Evolutionary conservation across 805 yeast genomes (phyloP).

Genomic region (Ogataea corticis): DNA sequence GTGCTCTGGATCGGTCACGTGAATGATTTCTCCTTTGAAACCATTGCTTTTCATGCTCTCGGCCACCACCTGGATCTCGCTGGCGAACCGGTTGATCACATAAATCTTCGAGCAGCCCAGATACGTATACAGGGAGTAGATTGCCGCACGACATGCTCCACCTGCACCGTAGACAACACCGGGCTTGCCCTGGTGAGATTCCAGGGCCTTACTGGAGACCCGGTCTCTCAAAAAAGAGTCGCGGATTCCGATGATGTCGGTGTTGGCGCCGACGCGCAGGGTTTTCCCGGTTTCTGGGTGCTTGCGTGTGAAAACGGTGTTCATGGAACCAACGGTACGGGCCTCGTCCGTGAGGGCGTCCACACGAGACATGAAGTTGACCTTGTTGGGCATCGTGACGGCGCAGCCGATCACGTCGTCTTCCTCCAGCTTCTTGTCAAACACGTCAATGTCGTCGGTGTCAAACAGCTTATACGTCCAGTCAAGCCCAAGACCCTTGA

Average conservation of each 20-base stretch:
- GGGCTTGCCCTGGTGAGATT: conserved; percentile 1
- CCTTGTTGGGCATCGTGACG: conserved; percentile 15
- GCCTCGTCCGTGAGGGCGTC: conserved; percentile 11
- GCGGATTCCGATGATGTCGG: conserved; percentile 12
- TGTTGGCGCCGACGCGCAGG: conserved; percentile 9
- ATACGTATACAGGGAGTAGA: conserved; percentile 8
- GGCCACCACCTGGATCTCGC: conserved; percentile 6
- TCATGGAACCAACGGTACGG: conserved; percentile 10
- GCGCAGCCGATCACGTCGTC: conserved; percentile 11
- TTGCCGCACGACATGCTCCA: conserved; percentile 14
- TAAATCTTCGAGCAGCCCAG: conserved; percentile 10
- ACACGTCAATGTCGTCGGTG: conserved; percentile 7
- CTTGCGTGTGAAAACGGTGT: conserved; percentile 10
- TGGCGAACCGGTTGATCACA: conserved; percentile 7
- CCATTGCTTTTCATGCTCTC: conserved; percentile 10
- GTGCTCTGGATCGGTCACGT: conserved; percentile 9
- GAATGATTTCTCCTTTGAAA: conserved; percentile 11
- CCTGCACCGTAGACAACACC: conserved; percentile 17
- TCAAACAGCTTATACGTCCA: conserved; percentile 9
- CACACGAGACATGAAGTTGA: conserved; percentile 7
- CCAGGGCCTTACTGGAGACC: not conserved
- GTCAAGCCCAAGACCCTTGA: conserved; percentile 5
- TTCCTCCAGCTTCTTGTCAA: conserved; percentile 1
- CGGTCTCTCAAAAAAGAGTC: conserved; percentile 11
- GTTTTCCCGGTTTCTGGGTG: conserved; percentile 3